phyloP scores from a whole-genome alignment of 148 eudicot genomes.

The Camellia sinensis region DNA sequence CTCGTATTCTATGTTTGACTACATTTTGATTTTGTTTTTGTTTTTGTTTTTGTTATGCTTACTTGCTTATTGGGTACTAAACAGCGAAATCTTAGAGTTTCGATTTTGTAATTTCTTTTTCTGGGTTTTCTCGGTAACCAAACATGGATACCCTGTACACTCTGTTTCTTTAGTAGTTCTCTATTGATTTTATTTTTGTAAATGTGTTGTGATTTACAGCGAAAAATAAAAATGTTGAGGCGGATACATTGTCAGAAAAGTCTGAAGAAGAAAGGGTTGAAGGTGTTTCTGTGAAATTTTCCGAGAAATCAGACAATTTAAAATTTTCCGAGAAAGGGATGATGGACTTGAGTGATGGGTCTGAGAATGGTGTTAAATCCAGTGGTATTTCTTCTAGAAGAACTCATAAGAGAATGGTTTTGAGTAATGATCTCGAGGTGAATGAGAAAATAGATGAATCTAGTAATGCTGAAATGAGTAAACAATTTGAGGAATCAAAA shows the following conservation, averaged over 20 bases:
- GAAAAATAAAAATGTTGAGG: constrained; percentile 45
- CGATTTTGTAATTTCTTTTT: background rate
- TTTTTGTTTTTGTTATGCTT: background rate
- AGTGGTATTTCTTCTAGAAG: constrained; percentile 26
- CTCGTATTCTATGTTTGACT: background rate
- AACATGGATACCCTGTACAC: background rate
- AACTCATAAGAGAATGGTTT: constrained; percentile 24
- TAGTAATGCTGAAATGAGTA: constrained; percentile 17
- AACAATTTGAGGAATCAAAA: constrained; percentile 35
- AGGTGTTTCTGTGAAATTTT: constrained; percentile 36
- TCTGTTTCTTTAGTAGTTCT: background rate
- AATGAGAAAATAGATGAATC: constrained; percentile 24
- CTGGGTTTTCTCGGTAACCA: background rate
- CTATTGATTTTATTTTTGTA: background rate
- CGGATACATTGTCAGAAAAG: constrained; percentile 37
- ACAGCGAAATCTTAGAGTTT: background rate
- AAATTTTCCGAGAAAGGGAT: constrained; percentile 31
- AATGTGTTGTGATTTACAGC: constrained; percentile 47
- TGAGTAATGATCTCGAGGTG: constrained; percentile 12
- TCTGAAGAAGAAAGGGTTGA: constrained; percentile 48
- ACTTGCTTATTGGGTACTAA: constrained; percentile 12
- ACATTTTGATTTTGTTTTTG: constrained; percentile 5
- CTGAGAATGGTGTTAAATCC: constrained; percentile 41
- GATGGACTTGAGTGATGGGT: constrained; percentile 30
- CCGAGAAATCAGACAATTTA: constrained; percentile 35